Evolutionary conservation across 2,329 filamentous ascomycete genomes (phyloP).

Genomic region (Colletotrichum sp.): DNA sequence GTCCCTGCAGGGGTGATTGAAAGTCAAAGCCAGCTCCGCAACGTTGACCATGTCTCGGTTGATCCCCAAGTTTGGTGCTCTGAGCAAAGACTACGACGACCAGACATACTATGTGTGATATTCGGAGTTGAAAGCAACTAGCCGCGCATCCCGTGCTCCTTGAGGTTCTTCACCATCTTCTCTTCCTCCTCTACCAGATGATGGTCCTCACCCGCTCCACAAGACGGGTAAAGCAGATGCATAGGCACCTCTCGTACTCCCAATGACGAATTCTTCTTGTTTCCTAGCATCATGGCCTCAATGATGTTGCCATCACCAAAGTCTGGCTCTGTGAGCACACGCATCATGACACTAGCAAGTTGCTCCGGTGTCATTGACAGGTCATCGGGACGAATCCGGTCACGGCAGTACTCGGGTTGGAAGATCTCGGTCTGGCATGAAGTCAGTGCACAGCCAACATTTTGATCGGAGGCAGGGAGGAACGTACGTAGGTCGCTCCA

Average conservation of each 20-base stretch:
- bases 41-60: not conserved
- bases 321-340: constrained; percentile 9
- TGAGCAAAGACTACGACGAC: not conserved
- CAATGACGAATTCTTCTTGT: not conserved
- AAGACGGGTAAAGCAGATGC: not conserved
- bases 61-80: not conserved
- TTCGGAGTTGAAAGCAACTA: not conserved
- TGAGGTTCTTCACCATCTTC: not conserved
- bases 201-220: not conserved
- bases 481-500: not conserved
- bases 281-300: constrained; percentile 21
- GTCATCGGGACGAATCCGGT: not conserved
- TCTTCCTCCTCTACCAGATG: not conserved
- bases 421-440: not conserved
- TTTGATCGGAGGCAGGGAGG: not conserved
- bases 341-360: constrained; percentile 9
- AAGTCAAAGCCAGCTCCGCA: not conserved
- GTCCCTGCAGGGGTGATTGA: rapidly evolving
- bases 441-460: not conserved
- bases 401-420: not conserved
- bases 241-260: not conserved
- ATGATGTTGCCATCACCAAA: constrained; percentile 25
- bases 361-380: not conserved
- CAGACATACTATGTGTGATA: not conserved
- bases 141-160: not conserved